A percentile compares a stretch with the other conserved stretches of the same genome.
phyloP scores from a whole-genome alignment of 176 grass and related monocot genomes.

The Microstegium vimineum region DNA sequence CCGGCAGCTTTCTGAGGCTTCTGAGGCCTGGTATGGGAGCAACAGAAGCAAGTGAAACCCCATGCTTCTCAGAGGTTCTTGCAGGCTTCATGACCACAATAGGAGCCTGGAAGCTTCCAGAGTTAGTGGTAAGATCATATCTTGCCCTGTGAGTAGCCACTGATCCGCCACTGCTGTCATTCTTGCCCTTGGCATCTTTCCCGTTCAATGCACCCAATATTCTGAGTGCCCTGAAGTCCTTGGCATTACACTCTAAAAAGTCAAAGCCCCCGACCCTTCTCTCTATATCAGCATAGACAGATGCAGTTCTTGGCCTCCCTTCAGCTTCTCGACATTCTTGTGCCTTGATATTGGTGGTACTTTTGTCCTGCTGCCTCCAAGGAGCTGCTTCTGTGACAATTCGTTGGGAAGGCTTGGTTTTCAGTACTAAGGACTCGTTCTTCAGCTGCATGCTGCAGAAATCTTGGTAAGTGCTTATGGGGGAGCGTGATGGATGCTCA shows the following conservation, averaged over 20 bases:
- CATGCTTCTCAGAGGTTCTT: conserved; percentile 37
- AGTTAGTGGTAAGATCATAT: conserved; percentile 15
- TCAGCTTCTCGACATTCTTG: conserved; percentile 45
- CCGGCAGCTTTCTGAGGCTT: conserved; percentile 42
- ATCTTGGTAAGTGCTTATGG: conserved; percentile 37
- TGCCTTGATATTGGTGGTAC: conserved; percentile 23
- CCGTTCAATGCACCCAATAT: conserved; percentile 49
- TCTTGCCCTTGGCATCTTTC: conserved; percentile 45
- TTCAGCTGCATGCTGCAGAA: conserved; percentile 14
- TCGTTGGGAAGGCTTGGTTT: conserved; percentile 52
- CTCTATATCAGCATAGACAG: conserved; percentile 53
- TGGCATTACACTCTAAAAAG: conserved; percentile 56
- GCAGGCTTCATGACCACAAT: conserved; percentile 85
- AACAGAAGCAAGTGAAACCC: conserved; percentile 38
- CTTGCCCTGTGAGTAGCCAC: conserved; percentile 8
- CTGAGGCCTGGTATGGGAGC: conserved; percentile 48
- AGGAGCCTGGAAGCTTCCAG: conserved; percentile 59
- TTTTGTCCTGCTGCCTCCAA: conserved; percentile 73
- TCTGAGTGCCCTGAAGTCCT: conserved; percentile 66
- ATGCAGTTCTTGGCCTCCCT: conserved; percentile 32
- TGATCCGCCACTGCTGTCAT: conserved; percentile 9
- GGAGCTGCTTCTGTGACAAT: conserved; percentile 61
- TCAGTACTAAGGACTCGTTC: conserved; percentile 38
- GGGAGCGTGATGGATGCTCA: conserved; percentile 35
- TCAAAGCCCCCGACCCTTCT: conserved; percentile 53